Conservation (phyloP, 2,329 filamentous ascomycete species). For the Fusarium ramigenum region DNA sequence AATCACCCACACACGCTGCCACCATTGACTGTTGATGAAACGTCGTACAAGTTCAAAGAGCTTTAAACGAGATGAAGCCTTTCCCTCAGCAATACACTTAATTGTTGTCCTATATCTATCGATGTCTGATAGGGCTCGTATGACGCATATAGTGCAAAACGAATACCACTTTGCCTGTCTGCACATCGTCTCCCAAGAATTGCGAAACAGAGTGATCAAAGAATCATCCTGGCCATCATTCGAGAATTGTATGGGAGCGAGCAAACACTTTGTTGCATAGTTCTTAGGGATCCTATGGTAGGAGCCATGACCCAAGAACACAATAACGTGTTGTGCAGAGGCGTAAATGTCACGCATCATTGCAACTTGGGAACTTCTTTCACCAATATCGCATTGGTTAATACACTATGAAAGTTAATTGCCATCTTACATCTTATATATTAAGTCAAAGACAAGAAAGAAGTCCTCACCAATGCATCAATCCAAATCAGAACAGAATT, state of each 20-base stretch:
- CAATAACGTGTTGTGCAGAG: background rate
- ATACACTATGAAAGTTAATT: background rate
- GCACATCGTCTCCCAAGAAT: background rate
- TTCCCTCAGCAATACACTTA: background rate
- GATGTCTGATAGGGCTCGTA: background rate
- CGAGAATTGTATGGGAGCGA: background rate
- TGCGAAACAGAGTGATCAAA: background rate
- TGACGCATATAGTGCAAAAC: background rate
- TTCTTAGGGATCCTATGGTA: background rate
- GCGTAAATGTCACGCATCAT: background rate
- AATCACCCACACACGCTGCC: background rate
- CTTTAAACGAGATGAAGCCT: background rate
- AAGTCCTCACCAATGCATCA: background rate
- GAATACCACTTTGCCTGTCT: background rate
- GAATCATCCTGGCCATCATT: background rate
- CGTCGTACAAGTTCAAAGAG: background rate
- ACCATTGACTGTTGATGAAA: background rate
- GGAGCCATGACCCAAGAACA: background rate
- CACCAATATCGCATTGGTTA: background rate
- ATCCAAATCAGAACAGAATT: background rate
- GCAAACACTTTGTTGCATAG: background rate
- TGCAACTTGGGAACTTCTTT: background rate
- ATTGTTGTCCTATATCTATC: background rate
- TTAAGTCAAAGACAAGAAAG: background rate
- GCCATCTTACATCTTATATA: fast-evolving